Percentiles rank a stretch among this genome's conserved stretches.
Conservation (phyloP, 495 filamentous ascomycete genomes). For the Neurospora tetraspora region DNA sequence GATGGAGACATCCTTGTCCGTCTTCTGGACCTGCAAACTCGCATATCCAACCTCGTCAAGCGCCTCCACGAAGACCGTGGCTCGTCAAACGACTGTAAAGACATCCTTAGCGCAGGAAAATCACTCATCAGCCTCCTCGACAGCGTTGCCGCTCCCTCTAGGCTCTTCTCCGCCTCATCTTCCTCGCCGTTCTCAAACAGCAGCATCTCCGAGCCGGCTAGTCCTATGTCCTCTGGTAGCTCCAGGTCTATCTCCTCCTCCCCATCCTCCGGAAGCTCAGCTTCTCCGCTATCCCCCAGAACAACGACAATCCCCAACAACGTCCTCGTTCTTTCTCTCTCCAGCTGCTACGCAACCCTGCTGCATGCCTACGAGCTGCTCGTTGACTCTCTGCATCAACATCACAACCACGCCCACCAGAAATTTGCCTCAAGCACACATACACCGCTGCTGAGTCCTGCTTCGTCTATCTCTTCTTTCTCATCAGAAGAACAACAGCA, state of each 20-base stretch:
- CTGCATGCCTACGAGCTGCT: background rate
- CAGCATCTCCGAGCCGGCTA: background rate
- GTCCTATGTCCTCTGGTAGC: background rate
- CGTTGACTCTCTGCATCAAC: background rate
- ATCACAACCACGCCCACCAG: background rate
- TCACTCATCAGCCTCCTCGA: background rate
- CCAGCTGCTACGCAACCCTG: background rate
- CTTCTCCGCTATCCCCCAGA: background rate
- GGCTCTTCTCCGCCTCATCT: background rate
- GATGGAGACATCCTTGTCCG: background rate
- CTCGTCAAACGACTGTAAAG: background rate
- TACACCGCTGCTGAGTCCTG: background rate
- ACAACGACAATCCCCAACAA: background rate
- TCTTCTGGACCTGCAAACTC: background rate
- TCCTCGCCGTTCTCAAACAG: background rate
- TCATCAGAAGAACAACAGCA: background rate
- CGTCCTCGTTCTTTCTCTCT: background rate
- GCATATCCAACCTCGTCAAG: background rate
- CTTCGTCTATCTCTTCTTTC: background rate
- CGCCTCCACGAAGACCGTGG: background rate
- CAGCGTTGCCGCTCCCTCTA: background rate
- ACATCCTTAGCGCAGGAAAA: background rate
- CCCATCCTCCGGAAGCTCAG: too few relatives aligned
- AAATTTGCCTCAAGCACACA: background rate
- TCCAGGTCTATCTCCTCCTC: background rate